A percentile compares a stretch with the other conserved stretches of the same genome.
These are phyloP conservation scores for Apiospora aurea DNA, from an alignment of 2,329 filamentous ascomycete genomes.

Conservation along the genomic window DNA sequence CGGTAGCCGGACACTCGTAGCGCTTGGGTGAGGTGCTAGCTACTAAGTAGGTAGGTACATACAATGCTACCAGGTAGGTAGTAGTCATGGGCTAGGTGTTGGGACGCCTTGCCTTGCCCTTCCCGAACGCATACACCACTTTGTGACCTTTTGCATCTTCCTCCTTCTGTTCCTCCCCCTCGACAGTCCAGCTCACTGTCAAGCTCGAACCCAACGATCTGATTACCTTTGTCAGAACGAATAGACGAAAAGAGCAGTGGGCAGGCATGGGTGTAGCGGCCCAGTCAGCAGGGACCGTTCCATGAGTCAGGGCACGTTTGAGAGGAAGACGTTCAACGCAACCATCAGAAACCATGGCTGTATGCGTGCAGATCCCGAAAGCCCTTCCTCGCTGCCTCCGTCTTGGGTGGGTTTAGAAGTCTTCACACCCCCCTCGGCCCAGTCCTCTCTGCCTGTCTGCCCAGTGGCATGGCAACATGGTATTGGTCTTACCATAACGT, in stretches of 20 bases:
- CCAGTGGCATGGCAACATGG: conserved; percentile 19
- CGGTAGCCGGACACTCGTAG: conserved; percentile 1
- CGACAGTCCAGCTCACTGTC: too few relatives aligned
- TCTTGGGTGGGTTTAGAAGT: conserved; percentile 19
- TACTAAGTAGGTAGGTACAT: too few relatives aligned
- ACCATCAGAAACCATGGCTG: conserved; percentile 23
- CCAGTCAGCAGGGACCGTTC: conserved; percentile 13
- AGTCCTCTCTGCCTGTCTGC: neutral
- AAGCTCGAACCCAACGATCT: neutral
- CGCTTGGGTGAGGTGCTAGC: conserved; percentile 2
- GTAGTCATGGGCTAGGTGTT: neutral
- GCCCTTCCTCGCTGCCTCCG: conserved; percentile 7
- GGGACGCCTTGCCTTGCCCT: neutral
- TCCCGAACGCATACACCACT: conserved; percentile 7
- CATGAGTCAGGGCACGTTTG: conserved; percentile 23
- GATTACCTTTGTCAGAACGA: conserved; percentile 1
- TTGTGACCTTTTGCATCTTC: neutral
- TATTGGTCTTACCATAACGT: conserved; percentile 19
- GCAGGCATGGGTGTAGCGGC: neutral
- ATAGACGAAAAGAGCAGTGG: neutral
- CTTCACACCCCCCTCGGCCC: neutral
- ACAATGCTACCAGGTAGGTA: neutral
- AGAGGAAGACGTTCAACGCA: conserved; percentile 14
- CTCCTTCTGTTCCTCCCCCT: neutral
- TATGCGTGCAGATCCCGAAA: conserved; percentile 16